Percentiles rank a stretch among this genome's conserved stretches.
Conservation (phyloP, 805 yeast genomes). For the Starmerella apicola region DNA sequence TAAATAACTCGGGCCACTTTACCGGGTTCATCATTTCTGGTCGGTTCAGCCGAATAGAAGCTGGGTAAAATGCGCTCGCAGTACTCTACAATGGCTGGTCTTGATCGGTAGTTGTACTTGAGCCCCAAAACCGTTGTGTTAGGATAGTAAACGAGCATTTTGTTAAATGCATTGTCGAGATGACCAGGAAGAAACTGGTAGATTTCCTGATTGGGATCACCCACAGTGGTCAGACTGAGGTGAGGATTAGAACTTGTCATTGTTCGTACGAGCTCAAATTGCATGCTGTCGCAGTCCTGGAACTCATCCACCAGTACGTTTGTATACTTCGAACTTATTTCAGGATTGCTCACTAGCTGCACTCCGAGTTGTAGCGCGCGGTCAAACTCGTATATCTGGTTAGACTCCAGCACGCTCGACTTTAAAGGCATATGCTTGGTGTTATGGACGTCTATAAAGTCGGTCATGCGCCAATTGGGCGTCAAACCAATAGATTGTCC, state of each 20-base stretch:
- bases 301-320: conserved; percentile 87
- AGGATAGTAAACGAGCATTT: conserved; percentile 10
- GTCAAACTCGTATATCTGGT: conserved; percentile 63
- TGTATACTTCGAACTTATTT: conserved; percentile 29
- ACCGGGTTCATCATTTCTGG: not conserved
- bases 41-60: not conserved
- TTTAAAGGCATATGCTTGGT: not conserved
- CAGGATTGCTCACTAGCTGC: conserved; percentile 2
- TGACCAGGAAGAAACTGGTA: conserved; percentile 12
- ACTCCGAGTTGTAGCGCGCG: conserved; percentile 54
- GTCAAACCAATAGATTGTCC: conserved; percentile 10
- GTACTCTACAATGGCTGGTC: conserved; percentile 8
- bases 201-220: conserved; percentile 21
- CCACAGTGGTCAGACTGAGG: conserved; percentile 11
- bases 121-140: conserved; percentile 1
- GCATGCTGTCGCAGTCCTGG: conserved; percentile 50
- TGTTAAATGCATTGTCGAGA: conserved; percentile 6
- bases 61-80: conserved; percentile 6
- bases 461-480: conserved; percentile 47
- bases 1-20: not conserved
- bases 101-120: conserved; percentile 16
- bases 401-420: conserved; percentile 24
- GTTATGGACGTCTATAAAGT: conserved; percentile 44
- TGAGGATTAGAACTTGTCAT: not conserved
- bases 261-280: conserved; percentile 12